Base-by-base conservation (phyloP, 2,329 filamentous ascomycete species). In the Dryadomyces sulphureus region DNA sequence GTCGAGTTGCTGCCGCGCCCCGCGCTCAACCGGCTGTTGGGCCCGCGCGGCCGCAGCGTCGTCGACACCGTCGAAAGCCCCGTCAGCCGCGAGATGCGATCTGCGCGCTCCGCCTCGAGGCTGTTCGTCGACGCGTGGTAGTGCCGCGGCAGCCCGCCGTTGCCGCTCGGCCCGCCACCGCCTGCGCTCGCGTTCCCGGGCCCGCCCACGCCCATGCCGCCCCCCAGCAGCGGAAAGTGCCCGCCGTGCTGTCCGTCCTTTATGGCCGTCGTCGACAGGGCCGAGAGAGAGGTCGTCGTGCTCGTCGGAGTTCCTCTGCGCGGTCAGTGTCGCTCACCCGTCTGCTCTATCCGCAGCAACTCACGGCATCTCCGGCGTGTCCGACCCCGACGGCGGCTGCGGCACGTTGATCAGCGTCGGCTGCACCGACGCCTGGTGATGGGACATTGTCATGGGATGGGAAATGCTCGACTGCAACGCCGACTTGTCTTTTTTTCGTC, bases 161-260 rank as follows among this genome's bases (percentile, higher is more conserved):
- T 72, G 48, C 70, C 65, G 46, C 79, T 73, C 24, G 79, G 76
- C 24, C 81, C 72, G 5, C 24, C 11, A 30, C 22, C 20, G n/a
- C 25, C 17, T 36, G 17, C 5, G 25, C 22, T 20, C 2, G 19
- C 16, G 47, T 25, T 39, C n/a, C 43, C 44, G 24, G n/a, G 24
- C 2, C 22, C 19, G 43, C 22, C 16, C 24, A 4, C 7, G 27
- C 25, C n/a, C 27, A n/a, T 7, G 25, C 34, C 41, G 2, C 36
- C 40, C 6, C 42, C 35, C 2, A 36, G 16, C 11, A 51, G 42
- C 12, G 48, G 51, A 4, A 50, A 14, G 24, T 52, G 44, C 59
- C 88, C 79, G 52, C 90, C 90, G 50, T 87, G 84, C 59, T 95
- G 87, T 55, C 90, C 90, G 60, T 96, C 90, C 65, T 95, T 94